Base-by-base conservation (phyloP, 2,329 filamentous ascomycete species). In the Phialocephala subalpina region DNA sequence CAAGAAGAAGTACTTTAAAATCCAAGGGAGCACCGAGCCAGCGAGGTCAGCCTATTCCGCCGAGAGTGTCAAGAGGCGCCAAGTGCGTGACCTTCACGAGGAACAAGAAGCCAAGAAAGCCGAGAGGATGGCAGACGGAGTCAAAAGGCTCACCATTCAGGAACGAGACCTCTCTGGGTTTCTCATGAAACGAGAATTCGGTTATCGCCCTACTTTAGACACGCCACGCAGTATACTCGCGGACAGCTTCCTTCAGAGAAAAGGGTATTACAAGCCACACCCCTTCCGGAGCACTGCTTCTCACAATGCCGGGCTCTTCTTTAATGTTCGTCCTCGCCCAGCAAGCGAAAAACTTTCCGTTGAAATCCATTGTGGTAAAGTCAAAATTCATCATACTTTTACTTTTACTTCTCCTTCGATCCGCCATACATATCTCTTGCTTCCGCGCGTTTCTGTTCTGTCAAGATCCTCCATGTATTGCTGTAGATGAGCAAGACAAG, bases 1-100 rank as follows among this genome's bases (percentile, higher is more conserved):
- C 52, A 91, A 87, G 76, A 84, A 83, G 42, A 90, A 87, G 69
- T 92, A 92, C 73, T 92, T 92, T 77, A 89, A 87, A 72, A 85
- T 92, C 58, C 86, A 90, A 74, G 72, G 79, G 27, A 81, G 79
- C 61, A 79, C 82, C 18, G 86, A 86, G 0, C 82, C 87, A 0
- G 69, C 79, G 1, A 77, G 76, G 8, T 80, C 84, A 0, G 77
- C 82, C 18, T 91, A 88, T 79, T 87, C 88, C 9, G 78, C 81
- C n/a, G 80, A 86, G 55, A 82, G 83, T 7, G 85, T 90, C 63
- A 89, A 87, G 77, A 82, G 81, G 69, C 86, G 86, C 60, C 83
- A 83, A 66, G 68, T 80, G 2, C 80, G 84, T 36, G 80, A 84
- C 40, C 75, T 80, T 62, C 76, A 76, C 25, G 75, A 76, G 2